Evolutionary conservation across 2,329 filamentous ascomycete genomes (phyloP).

Genomic region (Coniella vitis): DNA sequence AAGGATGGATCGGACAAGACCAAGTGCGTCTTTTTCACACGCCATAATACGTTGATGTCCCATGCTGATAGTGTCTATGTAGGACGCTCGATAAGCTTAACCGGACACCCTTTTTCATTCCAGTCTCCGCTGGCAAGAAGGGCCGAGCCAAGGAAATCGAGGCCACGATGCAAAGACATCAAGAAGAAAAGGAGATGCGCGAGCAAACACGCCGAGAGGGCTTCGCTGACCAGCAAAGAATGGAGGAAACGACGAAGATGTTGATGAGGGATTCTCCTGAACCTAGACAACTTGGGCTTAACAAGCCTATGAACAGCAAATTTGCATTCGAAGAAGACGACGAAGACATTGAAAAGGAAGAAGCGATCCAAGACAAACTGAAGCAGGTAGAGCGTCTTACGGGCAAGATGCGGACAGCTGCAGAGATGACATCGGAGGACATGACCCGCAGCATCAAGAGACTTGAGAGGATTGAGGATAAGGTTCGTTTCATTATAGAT

Average conservation of each 20-base stretch:
- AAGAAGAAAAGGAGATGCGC: constrained; percentile 57
- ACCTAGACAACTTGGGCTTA: constrained; percentile 17
- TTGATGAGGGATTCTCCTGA: constrained; percentile 12
- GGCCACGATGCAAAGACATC: constrained; percentile 61
- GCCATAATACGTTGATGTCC: not conserved
- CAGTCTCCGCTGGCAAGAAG: constrained; percentile 63
- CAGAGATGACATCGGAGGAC: constrained; percentile 68
- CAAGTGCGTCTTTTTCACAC: not conserved
- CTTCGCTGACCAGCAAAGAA: constrained; percentile 43
- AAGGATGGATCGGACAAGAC: constrained; percentile 56
- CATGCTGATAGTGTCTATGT: not conserved
- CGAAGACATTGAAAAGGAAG: constrained; percentile 31
- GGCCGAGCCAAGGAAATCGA: constrained; percentile 60
- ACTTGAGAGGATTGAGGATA: constrained; percentile 63
- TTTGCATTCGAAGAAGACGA: constrained; percentile 68
- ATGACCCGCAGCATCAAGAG: constrained; percentile 69
- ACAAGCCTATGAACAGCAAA: constrained; percentile 50
- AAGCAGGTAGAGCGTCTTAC: constrained; percentile 56
- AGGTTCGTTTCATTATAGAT: constrained; percentile 46
- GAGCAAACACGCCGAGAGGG: constrained; percentile 54
- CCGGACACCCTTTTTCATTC: constrained; percentile 82
- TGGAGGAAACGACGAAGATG: constrained; percentile 38
- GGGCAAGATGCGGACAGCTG: constrained; percentile 65
- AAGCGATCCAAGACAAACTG: constrained; percentile 54
- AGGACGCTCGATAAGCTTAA: constrained; percentile 81